Evolutionary conservation across 495 filamentous ascomycete genomes (phyloP), one percentile per base, ranked within the genome.

Genomic region (Penicillium silybi): DNA sequence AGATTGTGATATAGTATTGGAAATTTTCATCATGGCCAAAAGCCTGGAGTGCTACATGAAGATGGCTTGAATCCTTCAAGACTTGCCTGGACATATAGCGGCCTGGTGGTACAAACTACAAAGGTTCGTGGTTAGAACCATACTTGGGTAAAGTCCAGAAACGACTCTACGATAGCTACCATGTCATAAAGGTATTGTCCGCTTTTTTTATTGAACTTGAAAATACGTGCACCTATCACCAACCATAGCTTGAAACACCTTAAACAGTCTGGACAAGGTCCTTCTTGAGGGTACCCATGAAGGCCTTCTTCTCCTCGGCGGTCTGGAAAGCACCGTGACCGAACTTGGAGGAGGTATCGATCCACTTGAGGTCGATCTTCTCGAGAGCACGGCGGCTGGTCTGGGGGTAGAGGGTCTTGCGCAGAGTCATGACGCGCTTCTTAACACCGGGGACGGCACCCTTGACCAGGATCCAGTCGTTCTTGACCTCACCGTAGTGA

Each of bases 291-390:
- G 90, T 95, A 77, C 95, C 95, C 76, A 96, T 63, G 81, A 85
- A 90, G 75, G 86, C 86, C 80, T 91, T 93, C 90, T 99, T 99
- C 87, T 99, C 95, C 69, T 87, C 87, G 67, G 85, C 77, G 46
- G 92, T 97, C 82, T 99, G 95, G 88, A 95, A 99, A 71, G 89
- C 93, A 85, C 95, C 95, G 80, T 99, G 95, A 75, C 95, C 95
- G 80, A 97, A 99, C 85, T 99, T 95, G 77, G 90, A 96, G 41
- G 91, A 96, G 60, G 95, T 99, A 69, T 99, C 95, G 84, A 99
- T 97, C 95, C 95, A 99, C 80, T 99, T 99, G 78, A 99, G 87
- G 56, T 97, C 92, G 68, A 97, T 86, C 87, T 97, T 97, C 87
- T 99, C 95, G 70, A 95, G 80, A 35, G 95, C 88, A 72, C 87